Evolutionary conservation across 148 eudicot species (phyloP), one percentile per base, ranked within the genome.

Genomic region (Polygonum maritimum): DNA sequence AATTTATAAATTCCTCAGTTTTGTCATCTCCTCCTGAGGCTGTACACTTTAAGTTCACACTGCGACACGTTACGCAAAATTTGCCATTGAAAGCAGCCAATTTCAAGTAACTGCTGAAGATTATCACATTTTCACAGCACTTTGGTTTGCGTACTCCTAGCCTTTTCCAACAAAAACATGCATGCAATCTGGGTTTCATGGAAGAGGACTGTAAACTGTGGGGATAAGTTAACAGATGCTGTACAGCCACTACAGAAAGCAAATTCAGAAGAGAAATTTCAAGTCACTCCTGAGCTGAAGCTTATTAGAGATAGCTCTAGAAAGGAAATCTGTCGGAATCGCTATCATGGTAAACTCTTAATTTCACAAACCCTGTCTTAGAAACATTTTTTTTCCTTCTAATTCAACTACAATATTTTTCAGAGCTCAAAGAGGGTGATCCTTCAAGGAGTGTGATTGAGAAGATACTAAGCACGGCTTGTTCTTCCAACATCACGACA

Each of bases 371-470:
- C 38, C 13, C 15, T 11, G 49, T 48, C 49, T 48, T 48, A 12
- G 2, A 69, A 69, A 6, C 44, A 36, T 26, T 11, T 16, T 14
- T 38, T 15, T 14, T 47, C 7, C 57, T 47, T 19, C 45, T 73
- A 45, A 48, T 39, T 51, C 55, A 22, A 19, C 31, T 73, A 45
- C 75, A 26, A 47, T 72, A n/a, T 67, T 45, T 45, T 74, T 63
- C 81, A 83, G 84, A 81, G 75, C 81, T 86, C 12, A 65, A 49
- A 39, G 48, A 36, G 15, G 81, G 76, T 19, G 83, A 86, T 31
- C 83, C 79, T 26, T 85, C 86, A 73, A 79, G 86, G 78, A 83
- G 78, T 5, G 75, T 83, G 21, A 70, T 81, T 2, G 86, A 83
- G 77, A 83, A 67, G 70, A 86, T 83, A 71, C 60, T 79, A 62